Conservation (phyloP, 2,329 filamentous ascomycete genomes). For the Phoma sp. region DNA sequence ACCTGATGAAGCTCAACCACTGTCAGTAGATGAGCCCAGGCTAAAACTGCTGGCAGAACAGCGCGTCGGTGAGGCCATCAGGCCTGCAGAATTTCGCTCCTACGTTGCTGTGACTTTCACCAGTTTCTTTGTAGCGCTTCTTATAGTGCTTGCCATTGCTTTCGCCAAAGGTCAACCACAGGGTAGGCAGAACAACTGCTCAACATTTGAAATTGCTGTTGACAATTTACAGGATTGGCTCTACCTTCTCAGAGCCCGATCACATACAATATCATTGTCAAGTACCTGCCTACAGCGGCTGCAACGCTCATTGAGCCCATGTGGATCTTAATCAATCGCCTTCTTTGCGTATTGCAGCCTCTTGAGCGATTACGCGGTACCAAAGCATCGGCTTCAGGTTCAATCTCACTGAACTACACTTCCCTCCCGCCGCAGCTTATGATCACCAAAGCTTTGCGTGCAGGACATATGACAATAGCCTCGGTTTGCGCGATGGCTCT, state of each 20-base stretch:
- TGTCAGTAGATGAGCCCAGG: neutral
- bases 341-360: slow-evolving; percentile 62
- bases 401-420: slow-evolving; percentile 57
- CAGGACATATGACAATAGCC: slow-evolving; percentile 55
- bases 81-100: neutral
- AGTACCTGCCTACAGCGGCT: slow-evolving; percentile 61
- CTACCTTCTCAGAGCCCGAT: slow-evolving; percentile 46
- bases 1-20: neutral
- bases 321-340: slow-evolving; percentile 62
- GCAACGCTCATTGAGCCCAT: slow-evolving; percentile 64
- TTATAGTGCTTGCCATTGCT: neutral
- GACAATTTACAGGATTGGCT: slow-evolving; percentile 42
- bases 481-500: slow-evolving; percentile 57
- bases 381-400: slow-evolving; percentile 32
- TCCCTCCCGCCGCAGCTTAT: slow-evolving; percentile 63
- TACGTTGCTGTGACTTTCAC: neutral
- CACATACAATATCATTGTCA: slow-evolving; percentile 50
- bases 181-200: neutral
- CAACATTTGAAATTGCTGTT: neutral
- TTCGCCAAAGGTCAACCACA: neutral
- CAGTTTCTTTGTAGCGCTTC: neutral
- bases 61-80: neutral
- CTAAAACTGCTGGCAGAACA: neutral
- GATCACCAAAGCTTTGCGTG: slow-evolving; percentile 53
- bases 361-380: slow-evolving; percentile 58